These are phyloP conservation scores for Echium plantagineum DNA, from an alignment of 257 asterid species.

Conservation along the genomic window DNA sequence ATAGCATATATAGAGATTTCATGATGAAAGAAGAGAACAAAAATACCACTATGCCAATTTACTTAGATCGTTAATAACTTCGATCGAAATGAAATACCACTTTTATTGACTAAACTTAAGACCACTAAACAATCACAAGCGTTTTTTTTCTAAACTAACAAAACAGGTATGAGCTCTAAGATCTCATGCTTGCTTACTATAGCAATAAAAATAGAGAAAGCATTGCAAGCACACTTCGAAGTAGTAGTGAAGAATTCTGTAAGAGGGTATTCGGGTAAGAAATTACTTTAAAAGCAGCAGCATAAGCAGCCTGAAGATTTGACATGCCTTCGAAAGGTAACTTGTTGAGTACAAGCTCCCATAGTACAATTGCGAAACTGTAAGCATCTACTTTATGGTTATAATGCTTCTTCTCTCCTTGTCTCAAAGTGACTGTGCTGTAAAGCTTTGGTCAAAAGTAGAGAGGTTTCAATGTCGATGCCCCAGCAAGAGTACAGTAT, in stretches of 20 bases:
- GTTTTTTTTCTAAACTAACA: no score
- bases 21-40: neutral
- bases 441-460: constrained; percentile 49
- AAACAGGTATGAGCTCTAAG: no score
- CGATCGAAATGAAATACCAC: no score
- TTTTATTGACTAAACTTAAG: no score
- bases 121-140: no score
- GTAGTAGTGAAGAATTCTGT: neutral
- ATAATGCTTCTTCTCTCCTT: constrained; percentile 94
- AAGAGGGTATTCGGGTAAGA: neutral
- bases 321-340: constrained; percentile 89
- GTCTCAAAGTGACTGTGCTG: constrained; percentile 89
- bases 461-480: neutral
- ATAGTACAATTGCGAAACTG: constrained; percentile 88
- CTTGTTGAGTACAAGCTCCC: constrained; percentile 85
- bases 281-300: constrained; percentile 89
- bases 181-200: no score
- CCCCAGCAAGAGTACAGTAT: neutral
- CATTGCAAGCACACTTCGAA: neutral
- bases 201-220: neutral
- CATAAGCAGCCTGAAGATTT: constrained; percentile 95
- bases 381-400: constrained; percentile 96
- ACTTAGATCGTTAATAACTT: neutral
- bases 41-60: neutral
- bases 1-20: neutral